Percentiles rank a stretch among this genome's conserved stretches.
These are phyloP conservation scores for Dittrichia graveolens DNA, from an alignment of 129 eudicot species.

Conservation along the genomic window DNA sequence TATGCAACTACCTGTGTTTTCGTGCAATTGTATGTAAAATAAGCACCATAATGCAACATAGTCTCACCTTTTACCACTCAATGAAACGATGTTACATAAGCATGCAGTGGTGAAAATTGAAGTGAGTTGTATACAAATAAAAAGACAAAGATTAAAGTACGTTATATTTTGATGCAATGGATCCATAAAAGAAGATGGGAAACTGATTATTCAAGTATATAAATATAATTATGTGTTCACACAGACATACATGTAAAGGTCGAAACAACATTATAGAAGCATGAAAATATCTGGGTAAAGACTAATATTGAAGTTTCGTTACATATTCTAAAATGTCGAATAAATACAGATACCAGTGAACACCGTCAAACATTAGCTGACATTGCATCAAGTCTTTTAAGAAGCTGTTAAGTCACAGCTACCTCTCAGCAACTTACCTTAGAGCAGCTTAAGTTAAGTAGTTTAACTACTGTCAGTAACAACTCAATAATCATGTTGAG, in stretches of 20 bases:
- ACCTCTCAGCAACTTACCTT: neutral
- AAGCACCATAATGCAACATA: no score
- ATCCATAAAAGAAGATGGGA: neutral
- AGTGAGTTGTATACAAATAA: neutral
- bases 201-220: neutral
- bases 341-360: neutral
- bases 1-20: neutral
- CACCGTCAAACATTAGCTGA: neutral
- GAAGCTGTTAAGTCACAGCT: neutral
- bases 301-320: neutral
- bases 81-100: neutral
- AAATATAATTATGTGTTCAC: neutral
- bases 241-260: neutral
- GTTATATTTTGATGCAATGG: neutral
- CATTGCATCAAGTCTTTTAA: neutral
- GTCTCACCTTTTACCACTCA: neutral
- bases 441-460: neutral
- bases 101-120: neutral
- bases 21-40: no score
- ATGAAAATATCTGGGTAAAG: neutral
- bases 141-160: neutral
- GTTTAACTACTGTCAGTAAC: constrained; percentile 3
- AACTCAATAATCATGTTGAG: neutral
- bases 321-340: neutral
- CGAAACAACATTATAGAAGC: neutral